phyloP scores from a whole-genome alignment of 2,329 filamentous ascomycete species.

The Scleromitrula shiraiana region DNA sequence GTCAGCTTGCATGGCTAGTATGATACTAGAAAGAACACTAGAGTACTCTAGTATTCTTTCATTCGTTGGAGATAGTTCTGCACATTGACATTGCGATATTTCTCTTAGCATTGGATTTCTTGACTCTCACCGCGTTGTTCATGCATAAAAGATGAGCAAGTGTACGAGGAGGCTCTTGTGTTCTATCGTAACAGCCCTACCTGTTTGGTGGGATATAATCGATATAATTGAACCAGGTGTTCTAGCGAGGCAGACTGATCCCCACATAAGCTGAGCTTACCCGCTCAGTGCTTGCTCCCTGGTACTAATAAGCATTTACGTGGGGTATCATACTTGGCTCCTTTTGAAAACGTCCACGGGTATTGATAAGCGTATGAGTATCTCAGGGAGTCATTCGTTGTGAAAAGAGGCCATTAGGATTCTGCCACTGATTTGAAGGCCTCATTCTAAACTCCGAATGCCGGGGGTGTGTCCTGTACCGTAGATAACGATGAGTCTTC shows the following conservation, averaged over 20 bases:
- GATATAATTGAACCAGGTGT: neutral
- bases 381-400: no score
- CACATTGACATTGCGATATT: neutral
- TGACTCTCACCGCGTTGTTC: constrained; percentile 6
- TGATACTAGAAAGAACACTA: no score
- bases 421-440: no score
- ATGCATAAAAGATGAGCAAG: neutral
- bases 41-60: neutral
- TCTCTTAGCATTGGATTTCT: neutral
- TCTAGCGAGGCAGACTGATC: neutral
- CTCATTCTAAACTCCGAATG: no score
- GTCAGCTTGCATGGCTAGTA: constrained; percentile 2
- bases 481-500: no score
- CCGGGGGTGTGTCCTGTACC: no score
- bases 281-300: neutral
- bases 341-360: no score
- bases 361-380: no score
- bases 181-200: neutral
- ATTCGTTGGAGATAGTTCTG: constrained; percentile 8
- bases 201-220: neutral
- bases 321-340: neutral
- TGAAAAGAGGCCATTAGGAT: no score
- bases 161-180: neutral
- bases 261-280: neutral
- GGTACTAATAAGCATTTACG: neutral